Evolutionary conservation across 192 early-diverging fungal genomes (phyloP), one percentile per base, ranked within the genome.

Genomic region (Umbelopsis ramanniana): DNA sequence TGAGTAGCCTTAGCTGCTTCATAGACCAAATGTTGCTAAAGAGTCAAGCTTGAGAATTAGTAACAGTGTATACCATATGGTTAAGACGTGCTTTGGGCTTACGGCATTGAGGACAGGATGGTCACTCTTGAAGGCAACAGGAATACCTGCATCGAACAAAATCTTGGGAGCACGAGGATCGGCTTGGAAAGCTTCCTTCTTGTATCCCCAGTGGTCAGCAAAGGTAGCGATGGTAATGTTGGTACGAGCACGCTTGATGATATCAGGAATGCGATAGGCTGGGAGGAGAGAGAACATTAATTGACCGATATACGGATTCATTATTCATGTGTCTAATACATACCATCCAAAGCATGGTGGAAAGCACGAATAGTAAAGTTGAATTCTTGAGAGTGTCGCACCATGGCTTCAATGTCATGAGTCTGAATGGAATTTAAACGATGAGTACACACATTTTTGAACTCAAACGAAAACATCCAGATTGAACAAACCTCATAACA

Each of bases 121-220:
- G 72, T 95, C 92, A 55, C 81, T 85, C 76, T 94, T 95, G 70
- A 90, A 86, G 3, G 90, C 89, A 24, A 95, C 92, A 40, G 87
- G 70, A 35, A 95, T 90, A 10, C 91, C 90, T 9, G 89, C 89
- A 9, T 92, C 87, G 10, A 77, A 52, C 45, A 95, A 70, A 37
- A 90, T 87, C 68, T 84, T 82, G 4, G 89, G 88, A 6, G 82
- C 78, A 33, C 85, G 46, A 14, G 89, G 85, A 35, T 85, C 88
- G n/a, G 82, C 84, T 55, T 85, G 83, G 76, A 89, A 93, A 2
- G 93, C 92, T 73, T 94, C 92, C 69, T 87, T 87, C 75, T 94
- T 94, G 77, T 88, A 93, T 12, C 84, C 85, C 84, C 85, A 89
- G 22, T 82, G 72, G 71, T 85, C 85, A 21, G 87, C 88, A 76